Percentiles rank a stretch among this genome's conserved stretches.
These are phyloP conservation scores for Verruconis gallopava DNA, from an alignment of 2,329 filamentous ascomycete species.

Conservation along the genomic window DNA sequence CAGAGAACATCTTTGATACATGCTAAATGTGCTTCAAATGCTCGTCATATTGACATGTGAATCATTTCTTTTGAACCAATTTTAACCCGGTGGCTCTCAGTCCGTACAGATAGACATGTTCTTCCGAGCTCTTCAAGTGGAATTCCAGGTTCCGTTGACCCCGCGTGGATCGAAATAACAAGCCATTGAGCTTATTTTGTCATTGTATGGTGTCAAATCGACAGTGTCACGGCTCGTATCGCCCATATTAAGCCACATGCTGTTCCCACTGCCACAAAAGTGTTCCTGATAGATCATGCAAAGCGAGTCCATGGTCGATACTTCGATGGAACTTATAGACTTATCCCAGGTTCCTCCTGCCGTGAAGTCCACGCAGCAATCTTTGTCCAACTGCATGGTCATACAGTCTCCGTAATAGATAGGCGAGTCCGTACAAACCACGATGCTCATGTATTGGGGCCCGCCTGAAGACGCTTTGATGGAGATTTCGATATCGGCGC, in stretches of 20 bases:
- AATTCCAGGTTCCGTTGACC: no score
- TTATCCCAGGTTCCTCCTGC: background rate
- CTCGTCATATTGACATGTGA: no score
- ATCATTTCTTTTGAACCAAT: no score
- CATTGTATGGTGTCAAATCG: no score
- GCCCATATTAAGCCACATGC: background rate
- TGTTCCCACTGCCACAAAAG: background rate
- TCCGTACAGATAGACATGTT: no score
- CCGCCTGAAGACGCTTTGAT: background rate
- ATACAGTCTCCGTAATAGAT: background rate
- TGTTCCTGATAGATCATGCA: background rate
- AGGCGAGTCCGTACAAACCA: background rate
- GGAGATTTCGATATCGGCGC: background rate
- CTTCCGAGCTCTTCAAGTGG: no score
- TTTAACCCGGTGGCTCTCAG: no score
- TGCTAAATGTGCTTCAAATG: no score
- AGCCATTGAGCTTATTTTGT: no score
- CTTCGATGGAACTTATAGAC: background rate
- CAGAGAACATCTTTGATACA: no score
- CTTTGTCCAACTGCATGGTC: background rate
- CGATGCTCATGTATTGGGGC: background rate
- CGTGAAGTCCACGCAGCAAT: background rate
- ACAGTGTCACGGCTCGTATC: background rate
- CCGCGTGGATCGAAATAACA: no score
- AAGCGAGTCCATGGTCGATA: background rate